These are phyloP conservation scores for Thuidium tamariscinum DNA, from an alignment of 225 moss, liverwort and hornwort species.

Conservation along the genomic window DNA sequence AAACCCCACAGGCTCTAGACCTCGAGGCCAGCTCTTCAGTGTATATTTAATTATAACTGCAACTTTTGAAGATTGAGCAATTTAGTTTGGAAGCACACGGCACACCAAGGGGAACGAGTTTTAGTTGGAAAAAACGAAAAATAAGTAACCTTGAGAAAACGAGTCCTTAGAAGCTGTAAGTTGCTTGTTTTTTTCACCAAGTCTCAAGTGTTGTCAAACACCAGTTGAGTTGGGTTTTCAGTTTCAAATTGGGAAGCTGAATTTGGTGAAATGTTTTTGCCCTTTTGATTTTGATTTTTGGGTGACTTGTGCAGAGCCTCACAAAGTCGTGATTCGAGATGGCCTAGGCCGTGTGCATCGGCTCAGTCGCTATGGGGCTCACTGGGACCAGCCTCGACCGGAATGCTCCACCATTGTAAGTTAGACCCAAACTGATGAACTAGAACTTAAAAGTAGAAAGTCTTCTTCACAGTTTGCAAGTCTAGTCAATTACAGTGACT, in stretches of 20 bases:
- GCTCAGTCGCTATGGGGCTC: constrained; percentile 66
- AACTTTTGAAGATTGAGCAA: too few relatives aligned
- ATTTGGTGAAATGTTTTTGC: not conserved
- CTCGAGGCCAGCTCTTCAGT: not conserved
- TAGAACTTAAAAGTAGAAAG: not conserved
- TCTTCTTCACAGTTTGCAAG: not conserved
- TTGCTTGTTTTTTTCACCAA: not conserved
- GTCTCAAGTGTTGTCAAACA: not conserved
- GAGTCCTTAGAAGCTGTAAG: not conserved
- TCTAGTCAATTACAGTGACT: not conserved
- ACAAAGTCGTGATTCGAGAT: constrained; percentile 44
- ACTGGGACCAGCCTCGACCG: constrained; percentile 68
- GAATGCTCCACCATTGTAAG: constrained; percentile 72
- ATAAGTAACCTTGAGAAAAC: not conserved
- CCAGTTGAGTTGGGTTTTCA: not conserved
- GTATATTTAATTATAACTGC: too few relatives aligned
- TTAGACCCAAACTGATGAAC: not conserved
- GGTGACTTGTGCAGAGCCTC: constrained; percentile 26
- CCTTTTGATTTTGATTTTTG: not conserved
- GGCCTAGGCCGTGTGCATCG: constrained; percentile 33
- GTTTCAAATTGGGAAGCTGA: not conserved
- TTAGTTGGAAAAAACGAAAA: not conserved
- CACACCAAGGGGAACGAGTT: too few relatives aligned
- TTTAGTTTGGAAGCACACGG: too few relatives aligned
- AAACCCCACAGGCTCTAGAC: not conserved